Conservation (phyloP, 2,329 filamentous ascomycete species). For the Emericellopsis atlantica region DNA sequence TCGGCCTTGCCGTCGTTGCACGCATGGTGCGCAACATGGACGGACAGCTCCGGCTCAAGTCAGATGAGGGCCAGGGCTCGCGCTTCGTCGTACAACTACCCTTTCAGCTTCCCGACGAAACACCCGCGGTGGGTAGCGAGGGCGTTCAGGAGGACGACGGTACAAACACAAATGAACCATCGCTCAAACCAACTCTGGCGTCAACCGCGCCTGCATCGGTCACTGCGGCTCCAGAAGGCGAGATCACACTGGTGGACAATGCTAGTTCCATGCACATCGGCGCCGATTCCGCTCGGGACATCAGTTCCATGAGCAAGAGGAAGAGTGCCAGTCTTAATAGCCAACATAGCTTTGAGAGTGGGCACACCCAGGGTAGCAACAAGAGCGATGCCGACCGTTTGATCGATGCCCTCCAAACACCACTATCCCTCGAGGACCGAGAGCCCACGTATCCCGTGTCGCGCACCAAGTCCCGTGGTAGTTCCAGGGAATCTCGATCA, state of each 20-base stretch:
- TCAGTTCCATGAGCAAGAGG: constrained; percentile 1
- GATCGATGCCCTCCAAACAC: constrained; percentile 58
- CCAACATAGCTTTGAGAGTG: constrained; percentile 23
- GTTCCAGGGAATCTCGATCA: constrained; percentile 3
- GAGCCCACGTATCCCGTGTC: constrained; percentile 18
- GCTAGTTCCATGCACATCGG: constrained; percentile 14
- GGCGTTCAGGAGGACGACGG: background rate
- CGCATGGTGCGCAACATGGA: constrained; percentile 84
- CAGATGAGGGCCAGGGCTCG: constrained; percentile 70
- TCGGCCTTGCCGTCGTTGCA: constrained; percentile 81
- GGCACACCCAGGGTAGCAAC: constrained; percentile 27
- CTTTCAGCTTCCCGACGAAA: constrained; percentile 47
- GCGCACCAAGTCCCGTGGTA: constrained; percentile 6
- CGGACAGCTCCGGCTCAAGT: constrained; percentile 73
- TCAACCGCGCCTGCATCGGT: constrained; percentile 11
- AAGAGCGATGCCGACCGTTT: constrained; percentile 55
- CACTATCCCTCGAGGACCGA: constrained; percentile 27
- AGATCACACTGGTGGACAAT: constrained; percentile 50
- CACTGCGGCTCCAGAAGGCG: constrained; percentile 25
- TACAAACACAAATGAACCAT: background rate
- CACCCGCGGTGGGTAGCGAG: constrained; percentile 10
- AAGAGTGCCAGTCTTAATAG: constrained; percentile 8
- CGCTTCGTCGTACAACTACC: constrained; percentile 71
- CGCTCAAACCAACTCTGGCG: constrained; percentile 2
- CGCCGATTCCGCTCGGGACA: constrained; percentile 3